phyloP scores from a whole-genome alignment of 352 stramenopile genomes.

The Globisporangium irregulare region DNA sequence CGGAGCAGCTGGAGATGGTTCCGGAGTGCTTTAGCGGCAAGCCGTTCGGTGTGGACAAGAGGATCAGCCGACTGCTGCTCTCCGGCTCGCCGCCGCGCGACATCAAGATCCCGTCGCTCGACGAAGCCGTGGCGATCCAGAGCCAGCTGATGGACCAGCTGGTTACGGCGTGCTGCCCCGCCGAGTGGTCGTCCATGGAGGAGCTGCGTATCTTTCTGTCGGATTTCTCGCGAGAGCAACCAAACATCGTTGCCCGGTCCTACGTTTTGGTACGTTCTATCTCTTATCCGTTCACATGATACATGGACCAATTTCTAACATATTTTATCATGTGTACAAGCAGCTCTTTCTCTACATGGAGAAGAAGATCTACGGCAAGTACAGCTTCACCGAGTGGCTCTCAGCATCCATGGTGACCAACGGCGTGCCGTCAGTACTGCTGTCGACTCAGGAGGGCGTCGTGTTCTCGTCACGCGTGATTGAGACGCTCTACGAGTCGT shows the following conservation, averaged over 20 bases:
- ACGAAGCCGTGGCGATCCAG: slow-evolving; percentile 47
- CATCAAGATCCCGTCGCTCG: slow-evolving; percentile 56
- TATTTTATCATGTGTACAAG: neutral
- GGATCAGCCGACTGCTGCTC: slow-evolving; percentile 65
- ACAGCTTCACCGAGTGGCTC: slow-evolving; percentile 86
- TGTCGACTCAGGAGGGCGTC: slow-evolving; percentile 84
- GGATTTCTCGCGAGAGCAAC: slow-evolving; percentile 67
- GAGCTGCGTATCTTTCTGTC: slow-evolving; percentile 74
- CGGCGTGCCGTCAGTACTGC: slow-evolving; percentile 71
- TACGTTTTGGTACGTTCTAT: slow-evolving; percentile 63
- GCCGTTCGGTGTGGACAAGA: slow-evolving; percentile 68
- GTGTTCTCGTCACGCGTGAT: slow-evolving; percentile 71
- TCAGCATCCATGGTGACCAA: slow-evolving; percentile 79
- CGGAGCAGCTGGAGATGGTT: slow-evolving; percentile 67
- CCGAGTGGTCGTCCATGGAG: slow-evolving; percentile 75
- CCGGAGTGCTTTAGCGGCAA: slow-evolving; percentile 67
- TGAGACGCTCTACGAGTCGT: slow-evolving; percentile 84
- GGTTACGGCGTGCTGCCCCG: slow-evolving; percentile 49
- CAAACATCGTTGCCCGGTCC: slow-evolving; percentile 73
- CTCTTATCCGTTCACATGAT: slow-evolving; percentile 26
- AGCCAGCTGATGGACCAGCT: slow-evolving; percentile 57
- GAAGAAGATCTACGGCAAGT: slow-evolving; percentile 81
- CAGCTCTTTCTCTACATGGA: slow-evolving; percentile 84
- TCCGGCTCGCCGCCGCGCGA: slow-evolving; percentile 72
- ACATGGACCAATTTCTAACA: neutral